Evolutionary conservation across 139 green algal species (phyloP).

Genomic region (Auxenochlorella pyrenoidosa): DNA sequence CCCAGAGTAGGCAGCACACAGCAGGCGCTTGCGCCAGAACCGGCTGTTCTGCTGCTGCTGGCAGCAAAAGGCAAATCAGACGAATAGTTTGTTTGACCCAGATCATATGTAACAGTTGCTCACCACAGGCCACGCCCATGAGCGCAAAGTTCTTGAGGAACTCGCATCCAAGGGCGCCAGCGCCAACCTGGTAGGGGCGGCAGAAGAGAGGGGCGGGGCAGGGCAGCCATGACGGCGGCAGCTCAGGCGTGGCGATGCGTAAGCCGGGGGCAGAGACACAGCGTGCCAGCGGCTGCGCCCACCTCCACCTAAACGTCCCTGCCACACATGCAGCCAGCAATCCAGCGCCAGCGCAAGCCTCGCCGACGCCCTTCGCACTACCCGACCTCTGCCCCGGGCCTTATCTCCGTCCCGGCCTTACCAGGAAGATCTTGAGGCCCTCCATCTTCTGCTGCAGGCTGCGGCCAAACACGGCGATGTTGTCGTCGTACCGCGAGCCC

Average conservation of each 20-base stretch:
- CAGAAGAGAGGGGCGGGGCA: neutral
- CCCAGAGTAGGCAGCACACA: neutral
- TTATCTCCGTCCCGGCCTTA: neutral
- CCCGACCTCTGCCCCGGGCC: too few relatives aligned
- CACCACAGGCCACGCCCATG: slow-evolving; percentile 85
- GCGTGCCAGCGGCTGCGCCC: too few relatives aligned
- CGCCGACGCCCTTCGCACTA: too few relatives aligned
- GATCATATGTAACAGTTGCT: too few relatives aligned
- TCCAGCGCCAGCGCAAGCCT: too few relatives aligned
- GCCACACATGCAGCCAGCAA: too few relatives aligned
- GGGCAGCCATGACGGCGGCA: neutral
- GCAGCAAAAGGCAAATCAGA: neutral
- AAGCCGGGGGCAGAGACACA: too few relatives aligned
- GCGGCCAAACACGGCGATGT: slow-evolving; percentile 90
- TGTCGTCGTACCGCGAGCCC: slow-evolving; percentile 83
- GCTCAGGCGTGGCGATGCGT: too few relatives aligned
- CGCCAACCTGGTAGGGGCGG: slow-evolving; percentile 71
- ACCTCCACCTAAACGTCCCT: too few relatives aligned
- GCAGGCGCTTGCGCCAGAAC: too few relatives aligned
- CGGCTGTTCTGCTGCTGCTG: too few relatives aligned
- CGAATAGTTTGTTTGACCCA: too few relatives aligned
- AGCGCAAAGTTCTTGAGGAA: slow-evolving; percentile 99
- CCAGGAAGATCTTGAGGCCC: slow-evolving; percentile 89
- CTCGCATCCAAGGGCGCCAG: slow-evolving; percentile 97
- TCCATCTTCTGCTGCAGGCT: slow-evolving; percentile 79